Evolutionary conservation across 768 basidiomycete genomes (phyloP).

Genomic region (Boletellus emodensis): DNA sequence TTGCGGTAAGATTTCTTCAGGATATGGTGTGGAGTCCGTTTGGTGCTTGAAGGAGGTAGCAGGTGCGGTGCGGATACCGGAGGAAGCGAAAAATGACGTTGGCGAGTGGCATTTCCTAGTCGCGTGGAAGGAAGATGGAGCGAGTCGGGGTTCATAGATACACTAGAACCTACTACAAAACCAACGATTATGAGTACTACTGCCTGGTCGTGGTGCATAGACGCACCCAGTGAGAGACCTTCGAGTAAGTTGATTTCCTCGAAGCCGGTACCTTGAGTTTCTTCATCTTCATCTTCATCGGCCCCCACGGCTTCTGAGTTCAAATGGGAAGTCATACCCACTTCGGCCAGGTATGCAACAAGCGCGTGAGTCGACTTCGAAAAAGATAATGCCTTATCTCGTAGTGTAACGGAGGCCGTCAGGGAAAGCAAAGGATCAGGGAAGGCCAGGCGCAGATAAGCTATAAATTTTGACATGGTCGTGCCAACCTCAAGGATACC

Average conservation of each 20-base stretch:
- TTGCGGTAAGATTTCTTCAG: conserved; percentile 85
- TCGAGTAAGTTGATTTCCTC: conserved; percentile 68
- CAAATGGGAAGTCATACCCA: conserved; percentile 13
- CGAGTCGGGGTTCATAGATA: conserved; percentile 30
- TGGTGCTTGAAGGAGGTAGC: conserved; percentile 45
- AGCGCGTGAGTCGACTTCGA: conserved; percentile 38
- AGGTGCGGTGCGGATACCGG: conserved; percentile 41
- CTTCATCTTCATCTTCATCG: conserved; percentile 22
- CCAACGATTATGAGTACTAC: background rate
- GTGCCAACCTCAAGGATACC: background rate
- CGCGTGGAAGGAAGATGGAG: conserved; percentile 66
- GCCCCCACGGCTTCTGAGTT: conserved; percentile 1
- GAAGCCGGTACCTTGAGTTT: conserved; percentile 44
- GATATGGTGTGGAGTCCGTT: conserved; percentile 54
- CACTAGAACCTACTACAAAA: conserved; percentile 41
- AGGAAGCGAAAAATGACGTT: conserved; percentile 61
- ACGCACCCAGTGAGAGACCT: conserved; percentile 60
- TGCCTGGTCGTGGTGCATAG: conserved; percentile 1
- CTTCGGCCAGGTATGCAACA: conserved; percentile 20
- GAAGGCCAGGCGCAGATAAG: conserved; percentile 67
- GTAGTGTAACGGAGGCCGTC: conserved; percentile 82
- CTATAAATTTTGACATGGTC: conserved; percentile 35
- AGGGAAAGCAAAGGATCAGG: conserved; percentile 77
- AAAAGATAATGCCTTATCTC: conserved; percentile 63
- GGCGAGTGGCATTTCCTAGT: conserved; percentile 64